Percentiles rank a stretch among this genome's conserved stretches.
phyloP scores from a whole-genome alignment of 208 protist species.

The Jaenimonas drosophilae region DNA sequence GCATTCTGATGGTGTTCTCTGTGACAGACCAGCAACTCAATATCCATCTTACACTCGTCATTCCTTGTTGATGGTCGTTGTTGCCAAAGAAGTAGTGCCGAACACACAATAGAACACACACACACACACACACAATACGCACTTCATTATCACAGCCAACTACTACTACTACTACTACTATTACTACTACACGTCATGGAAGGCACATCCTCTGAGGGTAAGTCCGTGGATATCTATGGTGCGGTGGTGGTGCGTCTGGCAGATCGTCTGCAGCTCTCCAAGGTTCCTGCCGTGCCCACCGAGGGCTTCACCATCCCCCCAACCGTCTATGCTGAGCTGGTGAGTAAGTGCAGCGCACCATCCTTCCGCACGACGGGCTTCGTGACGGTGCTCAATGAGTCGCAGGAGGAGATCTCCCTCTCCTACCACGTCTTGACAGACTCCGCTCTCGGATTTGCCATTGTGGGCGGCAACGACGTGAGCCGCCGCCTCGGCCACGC shows the following conservation, averaged over 20 bases:
- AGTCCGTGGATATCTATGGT: conserved; percentile 58
- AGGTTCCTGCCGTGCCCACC: conserved; percentile 34
- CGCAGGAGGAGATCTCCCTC: conserved; percentile 31
- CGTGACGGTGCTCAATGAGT: conserved; percentile 26
- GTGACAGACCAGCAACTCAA: too few relatives aligned
- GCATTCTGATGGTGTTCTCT: too few relatives aligned
- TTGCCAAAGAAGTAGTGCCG: too few relatives aligned
- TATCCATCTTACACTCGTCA: too few relatives aligned
- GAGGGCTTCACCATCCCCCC: conserved; percentile 58
- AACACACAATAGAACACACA: neutral
- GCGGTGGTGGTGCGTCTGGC: conserved; percentile 67
- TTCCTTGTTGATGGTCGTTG: too few relatives aligned
- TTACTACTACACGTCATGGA: too few relatives aligned
- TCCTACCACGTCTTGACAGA: conserved; percentile 82
- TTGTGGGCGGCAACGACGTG: conserved; percentile 38
- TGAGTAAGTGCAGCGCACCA: conserved; percentile 63
- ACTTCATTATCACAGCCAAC: too few relatives aligned
- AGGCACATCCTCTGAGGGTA: too few relatives aligned
- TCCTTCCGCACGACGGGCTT: conserved; percentile 73
- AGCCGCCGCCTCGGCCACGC: conserved; percentile 46
- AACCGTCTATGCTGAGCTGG: conserved; percentile 66
- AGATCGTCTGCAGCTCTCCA: conserved; percentile 68
- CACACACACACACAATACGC: conserved; percentile 1
- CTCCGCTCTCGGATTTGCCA: conserved; percentile 56
- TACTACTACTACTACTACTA: too few relatives aligned